Evolutionary conservation across 805 yeast genomes (phyloP).

Genomic region (Monosporozyma unispora): DNA sequence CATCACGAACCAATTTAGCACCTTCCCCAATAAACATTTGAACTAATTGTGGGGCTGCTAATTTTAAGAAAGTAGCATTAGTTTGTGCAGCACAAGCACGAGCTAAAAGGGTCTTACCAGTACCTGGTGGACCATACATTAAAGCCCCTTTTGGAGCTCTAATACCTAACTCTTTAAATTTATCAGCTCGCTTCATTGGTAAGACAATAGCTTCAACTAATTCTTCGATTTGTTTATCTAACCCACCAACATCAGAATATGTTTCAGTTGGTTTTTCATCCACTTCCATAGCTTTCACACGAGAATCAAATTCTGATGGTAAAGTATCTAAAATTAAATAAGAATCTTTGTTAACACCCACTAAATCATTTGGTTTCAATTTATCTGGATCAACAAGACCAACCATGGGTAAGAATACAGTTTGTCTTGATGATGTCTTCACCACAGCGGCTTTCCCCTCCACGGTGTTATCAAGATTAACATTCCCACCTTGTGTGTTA

Average conservation of each 20-base stretch:
- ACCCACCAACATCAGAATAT: constrained; percentile 94
- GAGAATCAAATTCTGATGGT: constrained; percentile 94
- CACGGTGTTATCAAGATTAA: constrained; percentile 84
- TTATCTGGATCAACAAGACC: constrained; percentile 88
- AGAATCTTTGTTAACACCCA: constrained; percentile 96
- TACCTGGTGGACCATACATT: constrained; percentile 99
- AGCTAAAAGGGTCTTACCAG: constrained; percentile 94
- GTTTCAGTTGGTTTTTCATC: constrained; percentile 98
- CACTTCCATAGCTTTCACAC: constrained; percentile 99
- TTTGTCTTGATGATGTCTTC: constrained; percentile 94
- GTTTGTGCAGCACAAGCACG: constrained; percentile 99
- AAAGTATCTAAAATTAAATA: constrained; percentile 86
- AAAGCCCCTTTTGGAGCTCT: constrained; percentile 97
- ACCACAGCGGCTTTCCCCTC: constrained; percentile 96
- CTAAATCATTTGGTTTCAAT: constrained; percentile 95
- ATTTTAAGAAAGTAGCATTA: constrained; percentile 89
- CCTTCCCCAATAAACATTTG: constrained; percentile 99
- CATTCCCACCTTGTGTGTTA: constrained; percentile 86
- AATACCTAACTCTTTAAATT: constrained; percentile 87
- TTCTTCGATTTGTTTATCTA: constrained; percentile 97
- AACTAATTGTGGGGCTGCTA: constrained; percentile 96
- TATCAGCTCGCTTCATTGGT: constrained; percentile 97
- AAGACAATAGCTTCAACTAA: constrained; percentile 95
- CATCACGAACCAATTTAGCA: constrained; percentile 94
- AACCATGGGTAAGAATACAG: constrained; percentile 89